Evolutionary conservation across 306 rosid species (phyloP), one percentile per base, ranked within the genome.

Genomic region (Rosa multiflora): DNA sequence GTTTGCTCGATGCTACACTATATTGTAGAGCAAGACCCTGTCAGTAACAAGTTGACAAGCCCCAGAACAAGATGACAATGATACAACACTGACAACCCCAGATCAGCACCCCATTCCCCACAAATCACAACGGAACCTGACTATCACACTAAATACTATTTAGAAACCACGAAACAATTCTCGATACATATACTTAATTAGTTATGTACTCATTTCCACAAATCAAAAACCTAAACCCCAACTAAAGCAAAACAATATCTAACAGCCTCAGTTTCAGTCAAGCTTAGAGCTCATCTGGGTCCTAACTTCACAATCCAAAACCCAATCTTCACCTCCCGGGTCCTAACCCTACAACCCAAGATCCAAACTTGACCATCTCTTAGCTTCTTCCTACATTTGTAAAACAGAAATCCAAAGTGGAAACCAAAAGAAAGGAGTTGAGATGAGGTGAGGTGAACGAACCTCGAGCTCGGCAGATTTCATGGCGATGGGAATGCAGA

Each of bases 401-500:
- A 23, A 75, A 32, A 43, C 63, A 23, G 0, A 55, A 55, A 44
- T 37, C 29, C 4, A 23, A 42, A 58, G 13, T 18, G 14, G 5
- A 18, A 20, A 51, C 9, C 9, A 26, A 58, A 42, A n/a, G 59
- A 58, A 29, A 64, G 17, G 35, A 32, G 35, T 32, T 62, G 74
- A 66, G 43, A 18, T 46, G 4, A 47, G 59, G 13, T 4, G 13
- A 76, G 2, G 7, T 4, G 53, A 10, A 52, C n/a, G 47, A 10
- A 85, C 99, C 99, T 96, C 99, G 61, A 96, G 98, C 85, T 93
- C 88, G 61, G 98, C 98, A 13, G 98, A 96, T 86, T 90, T 91
- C 84, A 93, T 96, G 82, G 97, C 97, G 76, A 96, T 89, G 17
- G 99, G 99, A 85, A 96, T 88, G 83, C 99, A 96, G 62, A 96